Conservation (phyloP, 305 asterid species). For the Vinca major region DNA sequence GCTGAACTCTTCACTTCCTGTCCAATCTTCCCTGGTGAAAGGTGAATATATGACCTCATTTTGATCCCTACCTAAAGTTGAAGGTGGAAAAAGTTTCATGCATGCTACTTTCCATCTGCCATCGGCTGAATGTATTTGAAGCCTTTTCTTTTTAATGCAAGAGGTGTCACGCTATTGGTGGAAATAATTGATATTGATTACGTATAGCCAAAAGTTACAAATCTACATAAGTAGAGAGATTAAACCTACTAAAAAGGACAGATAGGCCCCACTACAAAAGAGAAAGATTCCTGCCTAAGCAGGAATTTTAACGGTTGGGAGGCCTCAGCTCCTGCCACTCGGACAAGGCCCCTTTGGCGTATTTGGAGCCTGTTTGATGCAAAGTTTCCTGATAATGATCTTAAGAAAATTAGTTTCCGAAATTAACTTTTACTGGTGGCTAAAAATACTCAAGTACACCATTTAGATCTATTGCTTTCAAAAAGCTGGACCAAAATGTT, state of each 20-base stretch:
- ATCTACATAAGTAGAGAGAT: too few relatives aligned
- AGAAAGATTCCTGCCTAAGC: too few relatives aligned
- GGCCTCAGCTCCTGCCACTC: too few relatives aligned
- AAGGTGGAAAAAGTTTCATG: neutral
- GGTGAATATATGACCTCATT: constrained; percentile 38
- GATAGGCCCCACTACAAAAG: too few relatives aligned
- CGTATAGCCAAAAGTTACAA: too few relatives aligned
- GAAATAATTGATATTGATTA: too few relatives aligned
- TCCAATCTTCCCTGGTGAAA: constrained; percentile 95
- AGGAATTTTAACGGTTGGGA: too few relatives aligned
- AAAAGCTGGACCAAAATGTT: neutral
- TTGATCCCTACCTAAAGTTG: neutral
- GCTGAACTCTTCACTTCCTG: constrained; percentile 89
- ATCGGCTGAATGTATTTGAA: neutral
- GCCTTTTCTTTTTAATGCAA: neutral
- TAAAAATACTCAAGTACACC: too few relatives aligned
- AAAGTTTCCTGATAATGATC: neutral
- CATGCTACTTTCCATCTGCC: neutral
- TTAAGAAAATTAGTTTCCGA: neutral
- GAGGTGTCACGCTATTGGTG: too few relatives aligned
- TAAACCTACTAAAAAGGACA: too few relatives aligned
- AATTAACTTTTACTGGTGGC: neutral
- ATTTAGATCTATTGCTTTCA: neutral
- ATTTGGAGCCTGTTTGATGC: neutral
- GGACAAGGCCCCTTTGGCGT: too few relatives aligned